Evolutionary conservation across 352 stramenopile species (phyloP).

Genomic region (Pseudoperonospora humuli): DNA sequence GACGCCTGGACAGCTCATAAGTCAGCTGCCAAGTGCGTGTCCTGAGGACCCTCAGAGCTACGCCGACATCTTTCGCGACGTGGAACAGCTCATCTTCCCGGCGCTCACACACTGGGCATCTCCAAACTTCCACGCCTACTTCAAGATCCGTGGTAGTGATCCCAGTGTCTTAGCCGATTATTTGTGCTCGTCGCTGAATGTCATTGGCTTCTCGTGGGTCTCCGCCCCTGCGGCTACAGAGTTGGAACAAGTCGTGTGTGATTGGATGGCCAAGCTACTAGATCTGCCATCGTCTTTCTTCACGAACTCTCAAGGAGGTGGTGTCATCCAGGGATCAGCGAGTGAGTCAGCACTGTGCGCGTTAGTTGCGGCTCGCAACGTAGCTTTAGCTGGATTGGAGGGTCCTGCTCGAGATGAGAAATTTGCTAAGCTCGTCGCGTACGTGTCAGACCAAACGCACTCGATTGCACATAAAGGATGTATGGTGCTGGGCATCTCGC

Average conservation of each 20-base stretch:
- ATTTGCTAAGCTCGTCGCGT: slow-evolving; percentile 40
- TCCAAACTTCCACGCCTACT: slow-evolving; percentile 61
- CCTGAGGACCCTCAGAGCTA: slow-evolving; percentile 51
- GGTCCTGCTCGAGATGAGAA: slow-evolving; percentile 26
- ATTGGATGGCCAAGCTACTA: slow-evolving; percentile 60
- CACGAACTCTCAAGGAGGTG: slow-evolving; percentile 41
- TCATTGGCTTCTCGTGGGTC: slow-evolving; percentile 64
- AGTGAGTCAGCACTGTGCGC: slow-evolving; percentile 51
- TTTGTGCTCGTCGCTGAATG: slow-evolving; percentile 43
- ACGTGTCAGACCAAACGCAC: slow-evolving; percentile 69
- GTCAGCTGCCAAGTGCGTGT: slow-evolving; percentile 30
- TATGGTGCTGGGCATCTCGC: slow-evolving; percentile 55
- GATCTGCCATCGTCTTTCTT: slow-evolving; percentile 47
- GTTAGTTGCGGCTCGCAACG: slow-evolving; percentile 34
- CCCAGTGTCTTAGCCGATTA: slow-evolving; percentile 49
- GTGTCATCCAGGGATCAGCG: slow-evolving; percentile 60
- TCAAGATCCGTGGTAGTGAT: slow-evolving; percentile 29
- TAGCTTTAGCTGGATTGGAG: slow-evolving; percentile 28
- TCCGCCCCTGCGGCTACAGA: slow-evolving; percentile 49
- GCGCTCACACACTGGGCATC: slow-evolving; percentile 63
- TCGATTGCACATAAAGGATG: slow-evolving; percentile 57
- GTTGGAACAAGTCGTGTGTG: slow-evolving; percentile 57
- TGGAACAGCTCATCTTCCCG: slow-evolving; percentile 51
- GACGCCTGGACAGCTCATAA: slow-evolving; percentile 38
- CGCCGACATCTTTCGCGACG: slow-evolving; percentile 51